Conservation (phyloP, 257 asterid genomes). For the Craterostigma plantagineum region DNA sequence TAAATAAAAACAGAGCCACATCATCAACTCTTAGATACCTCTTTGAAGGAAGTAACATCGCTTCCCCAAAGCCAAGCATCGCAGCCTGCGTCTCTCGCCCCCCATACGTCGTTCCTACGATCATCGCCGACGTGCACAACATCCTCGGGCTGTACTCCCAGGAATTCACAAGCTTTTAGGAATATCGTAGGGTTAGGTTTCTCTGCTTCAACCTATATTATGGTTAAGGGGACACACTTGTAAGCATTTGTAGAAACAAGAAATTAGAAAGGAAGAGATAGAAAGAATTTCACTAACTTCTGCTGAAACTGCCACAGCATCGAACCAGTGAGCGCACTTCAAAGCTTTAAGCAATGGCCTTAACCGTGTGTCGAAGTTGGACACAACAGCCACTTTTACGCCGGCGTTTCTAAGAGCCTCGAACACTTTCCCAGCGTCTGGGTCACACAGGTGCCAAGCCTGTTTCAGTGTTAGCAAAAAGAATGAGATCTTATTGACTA, state of each 20-base stretch:
- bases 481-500: background rate
- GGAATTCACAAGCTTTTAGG: constrained; percentile 77
- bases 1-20: background rate
- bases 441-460: constrained; percentile 99
- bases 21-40: constrained; percentile 24
- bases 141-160: constrained; percentile 88
- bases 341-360: constrained; percentile 76
- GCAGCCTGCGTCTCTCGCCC: constrained; percentile 95
- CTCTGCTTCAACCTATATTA: constrained; percentile 84
- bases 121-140: constrained; percentile 98
- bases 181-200: constrained; percentile 93
- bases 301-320: constrained; percentile 95
- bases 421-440: constrained; percentile 72
- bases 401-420: constrained; percentile 66
- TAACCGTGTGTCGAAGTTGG: constrained; percentile 84
- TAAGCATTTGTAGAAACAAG: background rate
- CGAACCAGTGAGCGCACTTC: constrained; percentile 95
- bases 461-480: constrained; percentile 7
- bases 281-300: constrained; percentile 33
- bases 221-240: background rate
- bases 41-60: constrained; percentile 79
- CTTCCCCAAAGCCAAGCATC: constrained; percentile 99
- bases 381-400: constrained; percentile 74
- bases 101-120: constrained; percentile 94
- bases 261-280: background rate